Conservation (phyloP, 805 yeast genomes). For the Pichia thaimueangensis region DNA sequence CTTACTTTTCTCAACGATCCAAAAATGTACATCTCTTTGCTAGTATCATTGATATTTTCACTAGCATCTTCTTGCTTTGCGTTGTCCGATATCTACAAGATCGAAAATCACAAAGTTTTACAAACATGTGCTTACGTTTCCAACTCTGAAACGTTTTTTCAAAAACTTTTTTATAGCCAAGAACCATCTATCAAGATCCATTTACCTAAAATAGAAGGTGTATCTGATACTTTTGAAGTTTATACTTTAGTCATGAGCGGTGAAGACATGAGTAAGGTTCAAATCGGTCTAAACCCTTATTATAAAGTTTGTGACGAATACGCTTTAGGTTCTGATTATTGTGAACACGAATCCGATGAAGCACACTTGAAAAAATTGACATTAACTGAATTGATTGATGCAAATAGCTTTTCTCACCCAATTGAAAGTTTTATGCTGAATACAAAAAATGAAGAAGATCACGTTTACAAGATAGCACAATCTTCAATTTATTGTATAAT, state of each 20-base stretch:
- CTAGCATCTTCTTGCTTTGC: constrained; percentile 8
- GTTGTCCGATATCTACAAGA: constrained; percentile 20
- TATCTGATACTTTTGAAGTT: constrained; percentile 11
- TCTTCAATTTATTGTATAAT: constrained; percentile 26
- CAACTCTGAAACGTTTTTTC: constrained; percentile 15
- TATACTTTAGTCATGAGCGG: constrained; percentile 23
- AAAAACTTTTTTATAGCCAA: background rate
- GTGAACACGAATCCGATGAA: constrained; percentile 19
- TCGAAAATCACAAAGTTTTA: constrained; percentile 18
- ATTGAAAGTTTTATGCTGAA: constrained; percentile 17
- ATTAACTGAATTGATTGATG: constrained; percentile 18
- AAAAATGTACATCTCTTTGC: background rate
- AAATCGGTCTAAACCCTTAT: constrained; percentile 20
- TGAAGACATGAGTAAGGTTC: constrained; percentile 20
- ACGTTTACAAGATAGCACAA: constrained; percentile 16
- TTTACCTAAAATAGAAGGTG: constrained; percentile 10
- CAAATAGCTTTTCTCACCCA: constrained; percentile 13
- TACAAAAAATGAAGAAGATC: constrained; percentile 2
- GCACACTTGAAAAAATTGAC: constrained; percentile 10
- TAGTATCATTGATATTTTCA: background rate
- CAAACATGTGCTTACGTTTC: constrained; percentile 30
- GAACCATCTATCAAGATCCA: constrained; percentile 14
- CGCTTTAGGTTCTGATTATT: constrained; percentile 18
- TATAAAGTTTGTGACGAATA: constrained; percentile 29
- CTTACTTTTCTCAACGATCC: too few relatives aligned